Percentiles rank a stretch among this genome's conserved stretches.
Evolutionary conservation across 148 eudicot genomes (phyloP).

Genomic region (Nepenthes mirabilis): DNA sequence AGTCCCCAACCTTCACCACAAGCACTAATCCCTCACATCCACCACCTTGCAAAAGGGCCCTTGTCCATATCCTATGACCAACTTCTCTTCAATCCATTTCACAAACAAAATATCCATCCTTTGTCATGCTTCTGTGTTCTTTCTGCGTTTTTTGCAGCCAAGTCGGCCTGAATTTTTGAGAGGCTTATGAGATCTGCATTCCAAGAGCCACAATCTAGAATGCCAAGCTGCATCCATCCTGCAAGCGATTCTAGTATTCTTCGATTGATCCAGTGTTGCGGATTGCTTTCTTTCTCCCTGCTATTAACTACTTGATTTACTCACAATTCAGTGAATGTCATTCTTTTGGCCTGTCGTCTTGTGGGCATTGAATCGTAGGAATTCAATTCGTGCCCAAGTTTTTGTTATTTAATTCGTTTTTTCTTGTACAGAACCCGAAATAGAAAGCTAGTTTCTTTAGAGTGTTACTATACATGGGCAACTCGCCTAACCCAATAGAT

Average conservation of each 20-base stretch:
- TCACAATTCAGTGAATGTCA: conserved; percentile 21
- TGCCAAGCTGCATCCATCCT: conserved; percentile 34
- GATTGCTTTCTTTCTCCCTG: not conserved
- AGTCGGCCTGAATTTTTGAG: conserved; percentile 45
- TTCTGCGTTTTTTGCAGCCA: conserved; percentile 29
- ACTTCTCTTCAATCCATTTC: not conserved
- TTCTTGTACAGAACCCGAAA: conserved; percentile 44
- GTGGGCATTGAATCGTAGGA: conserved; percentile 33
- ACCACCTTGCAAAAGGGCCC: conserved; percentile 86
- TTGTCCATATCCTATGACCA: conserved; percentile 70
- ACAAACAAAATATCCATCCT: no score
- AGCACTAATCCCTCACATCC: conserved; percentile 40
- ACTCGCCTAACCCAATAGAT: conserved; percentile 38
- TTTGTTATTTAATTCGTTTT: conserved; percentile 17
- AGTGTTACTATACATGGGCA: conserved; percentile 70
- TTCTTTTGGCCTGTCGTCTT: conserved; percentile 27
- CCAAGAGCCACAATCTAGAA: conserved; percentile 11
- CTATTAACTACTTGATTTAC: not conserved
- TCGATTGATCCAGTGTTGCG: no score
- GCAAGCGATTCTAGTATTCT: conserved; percentile 1
- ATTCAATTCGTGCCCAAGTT: conserved; percentile 26
- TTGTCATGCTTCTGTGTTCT: conserved; percentile 4
- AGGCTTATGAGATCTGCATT: conserved; percentile 54
- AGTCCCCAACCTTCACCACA: conserved; percentile 37
- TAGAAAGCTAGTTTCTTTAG: conserved; percentile 17